phyloP scores from a whole-genome alignment of 2,329 filamentous ascomycete species.

The Alternaria conjuncta region DNA sequence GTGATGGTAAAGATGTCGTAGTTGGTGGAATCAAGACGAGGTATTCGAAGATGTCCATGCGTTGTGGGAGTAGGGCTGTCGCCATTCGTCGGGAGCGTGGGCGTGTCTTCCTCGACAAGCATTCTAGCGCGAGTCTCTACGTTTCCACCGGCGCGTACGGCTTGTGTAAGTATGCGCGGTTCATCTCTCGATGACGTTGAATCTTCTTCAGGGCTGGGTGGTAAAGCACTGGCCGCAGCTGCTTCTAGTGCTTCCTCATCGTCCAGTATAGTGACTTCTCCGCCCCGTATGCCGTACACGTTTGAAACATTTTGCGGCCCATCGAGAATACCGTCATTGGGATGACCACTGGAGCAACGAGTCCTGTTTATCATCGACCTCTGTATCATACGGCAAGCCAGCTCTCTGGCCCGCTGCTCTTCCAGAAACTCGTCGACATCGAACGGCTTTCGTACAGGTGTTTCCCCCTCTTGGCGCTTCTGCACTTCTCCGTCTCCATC shows the following conservation, averaged over 20 bases:
- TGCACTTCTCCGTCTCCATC: not conserved
- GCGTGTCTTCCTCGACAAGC: not conserved
- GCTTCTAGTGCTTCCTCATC: not conserved
- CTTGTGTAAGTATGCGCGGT: not conserved
- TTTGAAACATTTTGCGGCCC: not conserved
- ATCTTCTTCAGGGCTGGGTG: not conserved
- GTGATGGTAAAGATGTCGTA: not conserved
- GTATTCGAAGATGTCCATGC: not conserved
- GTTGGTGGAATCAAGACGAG: not conserved
- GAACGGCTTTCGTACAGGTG: not conserved
- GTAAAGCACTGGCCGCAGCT: not conserved
- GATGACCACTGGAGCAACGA: fast-evolving
- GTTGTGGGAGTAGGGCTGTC: not conserved
- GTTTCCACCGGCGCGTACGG: not conserved
- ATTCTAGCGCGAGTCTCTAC: not conserved
- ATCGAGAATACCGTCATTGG: not conserved
- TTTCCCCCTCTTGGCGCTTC: not conserved
- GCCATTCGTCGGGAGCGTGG: not conserved
- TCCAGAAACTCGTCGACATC: not conserved
- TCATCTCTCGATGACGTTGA: not conserved
- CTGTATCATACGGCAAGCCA: not conserved
- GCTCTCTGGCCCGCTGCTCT: not conserved
- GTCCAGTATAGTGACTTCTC: not conserved
- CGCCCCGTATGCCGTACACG: not conserved
- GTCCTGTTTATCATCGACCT: not conserved